Base-by-base conservation (phyloP, 163 green algal genomes). In the Chlorella variabilis region DNA sequence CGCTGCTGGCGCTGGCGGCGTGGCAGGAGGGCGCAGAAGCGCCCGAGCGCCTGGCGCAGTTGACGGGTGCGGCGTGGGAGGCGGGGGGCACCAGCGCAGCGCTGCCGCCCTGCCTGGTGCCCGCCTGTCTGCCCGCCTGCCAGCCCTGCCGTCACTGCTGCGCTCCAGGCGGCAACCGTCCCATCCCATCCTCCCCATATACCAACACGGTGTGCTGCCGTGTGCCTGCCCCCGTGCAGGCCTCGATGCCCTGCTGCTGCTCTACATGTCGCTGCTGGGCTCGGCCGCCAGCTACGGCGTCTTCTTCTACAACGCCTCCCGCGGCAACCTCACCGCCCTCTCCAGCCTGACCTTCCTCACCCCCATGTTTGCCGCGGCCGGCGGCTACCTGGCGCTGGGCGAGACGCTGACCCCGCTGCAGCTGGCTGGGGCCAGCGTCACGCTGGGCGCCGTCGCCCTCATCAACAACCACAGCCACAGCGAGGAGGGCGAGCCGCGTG, bases 321-420 rank as follows among this genome's bases (percentile, higher is more conserved):
- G 78, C 33, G 80, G 93, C 34, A 97, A 95, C 73, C 84, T 98
- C 2, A 98, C 95, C 15, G 83, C 87, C 6, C 90, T 98, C 8
- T 95, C 89, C 59, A 93, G 82, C 71, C 82, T 98, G 11, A 98
- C 95, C 8, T 98, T 98, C 82, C 81, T 98, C 25, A 98, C 95
- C 0, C 95, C 94, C 21, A 86, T 93, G 73, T 96, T 96, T 92
- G 92, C 92, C 27, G 89, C 91, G 20, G 76, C 73, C 11, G 91
- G 91, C n/a, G 48, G 95, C 0, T 98, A 91, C 76, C 7, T 96
- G 1, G 62, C 92, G 0, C 85, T 98, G 4, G 91, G 88, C 0
- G 95, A 98, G 84, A 90, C 78, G 49, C 85, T 98, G 29, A 97
- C 87, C 0, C 88, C 91, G 8, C 56, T 94, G 54, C 95, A 98